Conservation (phyloP, 495 filamentous ascomycete genomes). For the Astrothelium subdiscretum region DNA sequence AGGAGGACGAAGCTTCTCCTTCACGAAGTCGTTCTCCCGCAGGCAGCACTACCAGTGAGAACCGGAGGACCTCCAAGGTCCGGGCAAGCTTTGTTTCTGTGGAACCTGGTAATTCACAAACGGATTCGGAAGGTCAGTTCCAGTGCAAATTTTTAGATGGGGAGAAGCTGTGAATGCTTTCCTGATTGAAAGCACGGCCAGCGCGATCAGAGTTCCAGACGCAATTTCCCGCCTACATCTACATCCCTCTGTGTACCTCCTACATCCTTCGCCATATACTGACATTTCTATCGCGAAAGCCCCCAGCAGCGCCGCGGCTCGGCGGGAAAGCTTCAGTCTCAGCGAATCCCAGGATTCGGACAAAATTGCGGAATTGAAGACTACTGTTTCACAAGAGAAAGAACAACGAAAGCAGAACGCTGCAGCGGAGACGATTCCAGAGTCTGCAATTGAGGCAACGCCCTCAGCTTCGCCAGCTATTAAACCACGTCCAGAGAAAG, state of each 20-base stretch:
- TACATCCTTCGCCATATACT: not conserved
- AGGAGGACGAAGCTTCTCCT: constrained; percentile 37
- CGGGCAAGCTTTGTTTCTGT: constrained; percentile 77
- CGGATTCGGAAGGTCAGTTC: constrained; percentile 6
- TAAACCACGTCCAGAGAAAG: constrained; percentile 2
- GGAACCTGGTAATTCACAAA: constrained; percentile 43
- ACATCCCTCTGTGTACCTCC: not conserved
- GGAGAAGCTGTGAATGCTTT: not conserved
- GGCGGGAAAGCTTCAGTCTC: constrained; percentile 23
- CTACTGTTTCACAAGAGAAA: constrained; percentile 22
- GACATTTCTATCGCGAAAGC: not conserved
- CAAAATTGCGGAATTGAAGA: constrained; percentile 18
- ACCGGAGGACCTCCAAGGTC: constrained; percentile 51
- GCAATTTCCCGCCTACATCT: not conserved
- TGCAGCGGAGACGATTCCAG: constrained; percentile 22
- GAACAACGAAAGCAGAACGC: constrained; percentile 18
- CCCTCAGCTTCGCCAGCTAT: constrained; percentile 1
- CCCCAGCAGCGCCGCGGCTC: not conserved
- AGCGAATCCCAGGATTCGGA: constrained; percentile 11
- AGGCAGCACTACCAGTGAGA: constrained; percentile 31
- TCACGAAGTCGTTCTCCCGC: constrained; percentile 65
- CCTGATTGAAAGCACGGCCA: not conserved
- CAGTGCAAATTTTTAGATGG: not conserved
- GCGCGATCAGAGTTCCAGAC: constrained; percentile 5
- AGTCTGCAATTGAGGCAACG: constrained; percentile 19